phyloP scores from a whole-genome alignment of 192 early-diverging fungal species.

The Backusella circina region DNA sequence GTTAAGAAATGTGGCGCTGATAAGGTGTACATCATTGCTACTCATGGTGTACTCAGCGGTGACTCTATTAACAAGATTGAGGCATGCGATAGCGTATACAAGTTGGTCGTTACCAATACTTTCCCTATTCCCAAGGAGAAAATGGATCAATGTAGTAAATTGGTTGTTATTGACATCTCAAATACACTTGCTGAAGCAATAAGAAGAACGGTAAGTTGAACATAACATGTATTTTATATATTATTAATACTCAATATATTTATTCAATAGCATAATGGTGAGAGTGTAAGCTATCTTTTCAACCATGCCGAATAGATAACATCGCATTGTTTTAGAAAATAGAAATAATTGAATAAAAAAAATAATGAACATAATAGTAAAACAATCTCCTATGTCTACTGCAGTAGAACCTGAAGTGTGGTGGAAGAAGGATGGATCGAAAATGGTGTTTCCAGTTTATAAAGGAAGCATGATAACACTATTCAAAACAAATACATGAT shows the following conservation, averaged over 20 bases:
- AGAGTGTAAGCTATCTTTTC: conserved; percentile 35
- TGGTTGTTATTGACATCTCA: conserved; percentile 84
- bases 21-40: conserved; percentile 86
- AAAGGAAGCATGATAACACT: no score
- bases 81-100: conserved; percentile 37
- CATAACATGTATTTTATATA: not conserved
- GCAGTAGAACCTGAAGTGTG: no score
- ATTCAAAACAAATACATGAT: no score
- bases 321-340: no score
- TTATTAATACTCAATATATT: not conserved
- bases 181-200: conserved; percentile 92
- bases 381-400: no score
- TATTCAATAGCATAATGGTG: conserved; percentile 32
- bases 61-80: conserved; percentile 84
- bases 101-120: conserved; percentile 86
- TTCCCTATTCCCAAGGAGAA: conserved; percentile 82
- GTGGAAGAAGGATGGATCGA: no score
- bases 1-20: conserved; percentile 78
- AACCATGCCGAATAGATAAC: conserved; percentile 22
- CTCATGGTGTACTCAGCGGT: conserved; percentile 92
- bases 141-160: conserved; percentile 64
- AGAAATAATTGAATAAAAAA: no score
- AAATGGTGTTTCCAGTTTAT: no score
- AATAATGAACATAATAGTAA: no score
- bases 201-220: conserved; percentile 50